A percentile compares a stretch with the other conserved stretches of the same genome.
These are phyloP conservation scores for Microthlaspi erraticum DNA, from an alignment of 345 rosid genomes.

Conservation along the genomic window DNA sequence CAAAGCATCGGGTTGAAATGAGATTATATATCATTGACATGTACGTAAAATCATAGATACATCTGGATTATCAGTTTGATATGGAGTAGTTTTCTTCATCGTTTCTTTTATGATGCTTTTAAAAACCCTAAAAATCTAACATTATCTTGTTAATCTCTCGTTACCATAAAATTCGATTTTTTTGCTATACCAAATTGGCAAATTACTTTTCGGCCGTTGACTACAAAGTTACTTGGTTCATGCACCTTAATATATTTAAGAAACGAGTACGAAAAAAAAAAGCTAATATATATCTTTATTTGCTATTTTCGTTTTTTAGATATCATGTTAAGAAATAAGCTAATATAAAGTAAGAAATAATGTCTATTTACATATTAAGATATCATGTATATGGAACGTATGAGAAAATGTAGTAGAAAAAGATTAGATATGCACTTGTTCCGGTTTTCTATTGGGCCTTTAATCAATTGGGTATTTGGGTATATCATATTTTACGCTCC, in stretches of 20 bases:
- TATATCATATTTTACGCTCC: too few relatives aligned
- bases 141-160: background rate
- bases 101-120: background rate
- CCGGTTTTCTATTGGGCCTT: too few relatives aligned
- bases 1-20: background rate
- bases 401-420: too few relatives aligned
- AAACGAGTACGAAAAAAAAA: background rate
- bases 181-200: background rate
- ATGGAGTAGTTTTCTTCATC: background rate
- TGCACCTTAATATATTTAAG: background rate
- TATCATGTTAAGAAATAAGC: too few relatives aligned
- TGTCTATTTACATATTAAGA: too few relatives aligned
- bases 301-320: too few relatives aligned
- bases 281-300: background rate
- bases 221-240: background rate
- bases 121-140: background rate
- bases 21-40: conserved; percentile 10
- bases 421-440: too few relatives aligned
- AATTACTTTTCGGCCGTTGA: background rate
- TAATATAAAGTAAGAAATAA: background rate
- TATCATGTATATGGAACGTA: too few relatives aligned
- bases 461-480: too few relatives aligned
- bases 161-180: background rate
- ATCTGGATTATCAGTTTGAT: background rate
- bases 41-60: background rate